Percentiles rank a stretch among this genome's conserved stretches.
These are phyloP conservation scores for Pythium sukuiense DNA, from an alignment of 352 stramenopile species.

Conservation along the genomic window DNA sequence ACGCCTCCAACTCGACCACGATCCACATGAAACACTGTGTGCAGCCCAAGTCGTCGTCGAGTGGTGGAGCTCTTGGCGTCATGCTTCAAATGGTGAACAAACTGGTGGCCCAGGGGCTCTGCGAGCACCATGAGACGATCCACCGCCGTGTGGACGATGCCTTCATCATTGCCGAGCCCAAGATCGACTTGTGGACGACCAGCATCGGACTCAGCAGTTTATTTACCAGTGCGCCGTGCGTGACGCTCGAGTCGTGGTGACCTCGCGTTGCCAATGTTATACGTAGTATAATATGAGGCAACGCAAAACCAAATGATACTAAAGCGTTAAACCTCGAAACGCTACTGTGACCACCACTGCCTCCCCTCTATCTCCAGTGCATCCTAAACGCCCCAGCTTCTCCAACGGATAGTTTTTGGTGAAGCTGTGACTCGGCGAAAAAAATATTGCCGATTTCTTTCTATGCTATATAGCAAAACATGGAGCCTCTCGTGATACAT, in stretches of 20 bases:
- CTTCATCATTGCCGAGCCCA: background rate
- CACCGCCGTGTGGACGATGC: background rate
- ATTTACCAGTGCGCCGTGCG: background rate
- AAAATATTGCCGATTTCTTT: too few relatives aligned
- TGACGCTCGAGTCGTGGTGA: conserved; percentile 4
- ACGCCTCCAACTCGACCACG: background rate
- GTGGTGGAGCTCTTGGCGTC: background rate
- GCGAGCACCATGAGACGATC: conserved; percentile 4
- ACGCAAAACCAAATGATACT: too few relatives aligned
- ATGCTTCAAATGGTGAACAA: background rate
- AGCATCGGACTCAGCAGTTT: background rate
- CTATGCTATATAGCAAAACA: too few relatives aligned
- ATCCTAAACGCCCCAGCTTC: too few relatives aligned
- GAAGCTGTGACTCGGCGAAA: too few relatives aligned
- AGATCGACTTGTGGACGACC: background rate
- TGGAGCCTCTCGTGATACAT: too few relatives aligned
- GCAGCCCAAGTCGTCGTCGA: background rate
- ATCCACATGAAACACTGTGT: conserved; percentile 6
- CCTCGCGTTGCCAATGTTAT: background rate
- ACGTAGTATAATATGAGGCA: background rate
- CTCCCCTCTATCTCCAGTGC: too few relatives aligned
- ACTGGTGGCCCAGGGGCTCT: background rate
- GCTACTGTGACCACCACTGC: too few relatives aligned
- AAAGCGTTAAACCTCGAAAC: too few relatives aligned
- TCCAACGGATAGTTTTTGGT: too few relatives aligned